Evolutionary conservation across 1,284 basidiomycete genomes (phyloP), one percentile per base, ranked within the genome.

Genomic region (Ustilago sp.): DNA sequence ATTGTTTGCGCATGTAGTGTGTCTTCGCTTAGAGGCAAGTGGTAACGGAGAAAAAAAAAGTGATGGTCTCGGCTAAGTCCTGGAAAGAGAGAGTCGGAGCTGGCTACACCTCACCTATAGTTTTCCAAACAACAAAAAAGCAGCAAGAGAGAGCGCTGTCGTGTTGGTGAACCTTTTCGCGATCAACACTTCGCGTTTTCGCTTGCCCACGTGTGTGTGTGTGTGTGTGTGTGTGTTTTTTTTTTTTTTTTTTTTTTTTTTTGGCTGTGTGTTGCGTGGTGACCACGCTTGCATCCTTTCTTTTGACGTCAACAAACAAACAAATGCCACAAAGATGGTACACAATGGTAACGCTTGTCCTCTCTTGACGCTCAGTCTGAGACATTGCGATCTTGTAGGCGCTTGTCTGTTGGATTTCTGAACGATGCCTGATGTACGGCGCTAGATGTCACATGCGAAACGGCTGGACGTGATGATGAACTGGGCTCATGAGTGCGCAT

Each of bases 21-120:
- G 3, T 13, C 39, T 41, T 41, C 39, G 12, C 39, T n/a, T 41
- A 41, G 17, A 7, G 39, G 23, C 23, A 28, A 28, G 39, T 41
- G 39, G 39, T 41, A 41, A n/a, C 39, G 56, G 48, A 35, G 38
- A 61, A 38, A 39, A 56, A 31, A 28, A 60, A 35, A 23, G 58
- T 67, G 64, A 67, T 67, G 59, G 59, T 67, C 64, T 67, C 59
- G 64, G 64, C 59, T 67, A 67, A 47, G 19, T 17, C 28, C 23
- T 38, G 19, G 34, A 28, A 28, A 28, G 23, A 28, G 23, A 28
- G 8, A 32, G 41, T 57, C 55, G 62, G 62, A 63, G 54, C 52
- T 63, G 55, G 32, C 23, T 17, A 50, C 11, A 50, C 28, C 48
- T 50, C 48, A 31, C 48, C 43, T 45, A 45, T 19, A 3, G 7